phyloP scores from a whole-genome alignment of 2,329 filamentous ascomycete genomes.

The Exserohilum turcica region DNA sequence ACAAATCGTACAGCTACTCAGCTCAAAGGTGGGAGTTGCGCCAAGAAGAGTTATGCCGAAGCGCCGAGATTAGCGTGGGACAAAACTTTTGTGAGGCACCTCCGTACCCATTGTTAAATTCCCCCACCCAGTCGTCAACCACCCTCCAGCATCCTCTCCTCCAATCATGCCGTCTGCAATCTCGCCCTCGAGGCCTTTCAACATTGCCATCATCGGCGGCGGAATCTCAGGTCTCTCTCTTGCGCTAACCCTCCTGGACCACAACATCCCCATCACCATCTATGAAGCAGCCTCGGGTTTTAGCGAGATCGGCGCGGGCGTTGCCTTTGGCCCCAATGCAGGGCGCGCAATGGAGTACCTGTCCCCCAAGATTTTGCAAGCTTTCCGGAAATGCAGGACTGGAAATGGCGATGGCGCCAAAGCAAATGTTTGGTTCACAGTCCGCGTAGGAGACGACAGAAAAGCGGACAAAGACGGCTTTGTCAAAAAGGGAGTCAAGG shows the following conservation, averaged over 20 bases:
- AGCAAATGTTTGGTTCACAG: slow-evolving; percentile 36
- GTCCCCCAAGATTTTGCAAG: slow-evolving; percentile 48
- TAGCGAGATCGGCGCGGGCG: slow-evolving; percentile 63
- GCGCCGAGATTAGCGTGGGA: too few relatives aligned
- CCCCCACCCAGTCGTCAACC: neutral
- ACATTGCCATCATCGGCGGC: slow-evolving; percentile 63
- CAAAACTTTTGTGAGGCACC: too few relatives aligned
- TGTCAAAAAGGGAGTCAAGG: slow-evolving; percentile 35
- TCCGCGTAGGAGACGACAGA: slow-evolving; percentile 40
- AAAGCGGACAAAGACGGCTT: slow-evolving; percentile 38
- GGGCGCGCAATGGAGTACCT: slow-evolving; percentile 61
- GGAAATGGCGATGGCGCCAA: slow-evolving; percentile 41
- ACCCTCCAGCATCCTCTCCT: neutral
- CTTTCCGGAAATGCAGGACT: slow-evolving; percentile 52
- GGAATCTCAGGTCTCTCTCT: slow-evolving; percentile 63
- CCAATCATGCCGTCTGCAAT: slow-evolving; percentile 24
- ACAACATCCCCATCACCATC: slow-evolving; percentile 55
- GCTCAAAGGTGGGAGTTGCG: too few relatives aligned
- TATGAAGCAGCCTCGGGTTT: slow-evolving; percentile 63
- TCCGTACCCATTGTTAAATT: neutral
- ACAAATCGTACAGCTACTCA: too few relatives aligned
- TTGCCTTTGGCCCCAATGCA: slow-evolving; percentile 62
- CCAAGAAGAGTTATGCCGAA: too few relatives aligned
- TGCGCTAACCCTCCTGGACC: slow-evolving; percentile 58
- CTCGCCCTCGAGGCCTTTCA: slow-evolving; percentile 45